phyloP scores from a whole-genome alignment of 306 rosid species.

The Pyrus communis region DNA sequence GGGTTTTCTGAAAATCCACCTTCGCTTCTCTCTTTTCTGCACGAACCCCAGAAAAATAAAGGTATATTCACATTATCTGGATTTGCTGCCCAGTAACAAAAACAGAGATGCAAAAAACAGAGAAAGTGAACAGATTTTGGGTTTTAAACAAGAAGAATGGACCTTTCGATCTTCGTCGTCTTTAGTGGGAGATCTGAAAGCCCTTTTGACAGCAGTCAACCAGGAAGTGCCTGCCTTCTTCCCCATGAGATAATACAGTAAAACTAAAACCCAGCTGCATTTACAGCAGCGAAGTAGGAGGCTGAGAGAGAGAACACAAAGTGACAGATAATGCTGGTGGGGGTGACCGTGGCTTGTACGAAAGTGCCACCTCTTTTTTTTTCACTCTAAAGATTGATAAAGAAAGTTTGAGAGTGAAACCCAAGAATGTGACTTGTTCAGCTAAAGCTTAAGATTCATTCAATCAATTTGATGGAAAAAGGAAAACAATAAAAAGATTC shows the following conservation, averaged over 20 bases:
- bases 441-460: constrained; percentile 11
- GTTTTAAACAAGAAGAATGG: not conserved
- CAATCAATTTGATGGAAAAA: not conserved
- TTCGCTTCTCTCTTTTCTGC: constrained; percentile 78
- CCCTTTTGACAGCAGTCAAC: constrained; percentile 97
- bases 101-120: not conserved
- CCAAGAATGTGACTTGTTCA: constrained; percentile 11
- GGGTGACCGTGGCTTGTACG: constrained; percentile 15
- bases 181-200: constrained; percentile 97
- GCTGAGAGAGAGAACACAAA: constrained; percentile 3
- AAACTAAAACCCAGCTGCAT: constrained; percentile 46
- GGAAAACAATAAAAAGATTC: no score
- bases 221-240: constrained; percentile 85
- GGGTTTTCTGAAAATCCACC: constrained; percentile 79
- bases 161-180: constrained; percentile 85
- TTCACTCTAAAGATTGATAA: constrained; percentile 13
- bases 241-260: constrained; percentile 63
- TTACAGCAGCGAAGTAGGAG: constrained; percentile 29
- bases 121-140: not conserved
- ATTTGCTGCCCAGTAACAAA: not conserved
- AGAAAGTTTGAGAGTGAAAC: constrained; percentile 6
- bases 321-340: constrained; percentile 28
- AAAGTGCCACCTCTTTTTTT: constrained; percentile 4
- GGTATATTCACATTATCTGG: not conserved
- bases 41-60: not conserved